Conservation (phyloP, 139 green algal genomes). For the Chlamydomonas incerta region DNA sequence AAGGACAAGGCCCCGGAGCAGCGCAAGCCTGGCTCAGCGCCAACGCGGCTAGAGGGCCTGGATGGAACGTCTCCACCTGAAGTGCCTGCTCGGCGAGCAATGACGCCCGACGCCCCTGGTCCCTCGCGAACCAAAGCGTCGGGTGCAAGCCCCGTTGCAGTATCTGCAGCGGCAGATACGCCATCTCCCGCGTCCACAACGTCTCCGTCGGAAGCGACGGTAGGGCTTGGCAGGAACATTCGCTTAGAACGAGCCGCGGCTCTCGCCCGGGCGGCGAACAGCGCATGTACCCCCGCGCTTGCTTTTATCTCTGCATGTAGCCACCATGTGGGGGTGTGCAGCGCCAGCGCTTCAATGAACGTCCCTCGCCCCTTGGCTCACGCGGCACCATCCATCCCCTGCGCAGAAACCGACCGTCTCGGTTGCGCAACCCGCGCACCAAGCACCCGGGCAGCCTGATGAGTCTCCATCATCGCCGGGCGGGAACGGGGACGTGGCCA, state of each 20-base stretch:
- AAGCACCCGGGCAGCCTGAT: too few relatives aligned
- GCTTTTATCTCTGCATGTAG: too few relatives aligned
- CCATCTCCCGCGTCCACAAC: constrained; percentile 32
- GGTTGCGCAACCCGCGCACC: too few relatives aligned
- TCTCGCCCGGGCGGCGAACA: background rate
- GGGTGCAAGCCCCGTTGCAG: background rate
- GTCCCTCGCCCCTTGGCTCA: too few relatives aligned
- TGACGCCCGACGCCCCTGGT: constrained; percentile 11
- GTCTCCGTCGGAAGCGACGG: constrained; percentile 9
- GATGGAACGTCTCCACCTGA: constrained; percentile 30
- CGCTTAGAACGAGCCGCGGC: too few relatives aligned
- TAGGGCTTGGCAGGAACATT: background rate
- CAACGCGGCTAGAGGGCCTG: constrained; percentile 25
- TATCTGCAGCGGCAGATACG: constrained; percentile 2
- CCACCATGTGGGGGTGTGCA: too few relatives aligned
- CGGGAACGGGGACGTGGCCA: background rate
- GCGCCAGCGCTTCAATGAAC: too few relatives aligned
- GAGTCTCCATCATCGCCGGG: too few relatives aligned
- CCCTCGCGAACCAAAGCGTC: background rate
- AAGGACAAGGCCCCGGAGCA: background rate
- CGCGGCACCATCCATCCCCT: too few relatives aligned
- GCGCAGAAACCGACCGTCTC: too few relatives aligned
- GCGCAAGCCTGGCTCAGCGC: constrained; percentile 5
- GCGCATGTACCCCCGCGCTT: background rate
- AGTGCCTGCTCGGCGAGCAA: background rate